phyloP scores from a whole-genome alignment of 192 early-diverging fungal genomes.

The Rhizoclosmatium sp. region DNA sequence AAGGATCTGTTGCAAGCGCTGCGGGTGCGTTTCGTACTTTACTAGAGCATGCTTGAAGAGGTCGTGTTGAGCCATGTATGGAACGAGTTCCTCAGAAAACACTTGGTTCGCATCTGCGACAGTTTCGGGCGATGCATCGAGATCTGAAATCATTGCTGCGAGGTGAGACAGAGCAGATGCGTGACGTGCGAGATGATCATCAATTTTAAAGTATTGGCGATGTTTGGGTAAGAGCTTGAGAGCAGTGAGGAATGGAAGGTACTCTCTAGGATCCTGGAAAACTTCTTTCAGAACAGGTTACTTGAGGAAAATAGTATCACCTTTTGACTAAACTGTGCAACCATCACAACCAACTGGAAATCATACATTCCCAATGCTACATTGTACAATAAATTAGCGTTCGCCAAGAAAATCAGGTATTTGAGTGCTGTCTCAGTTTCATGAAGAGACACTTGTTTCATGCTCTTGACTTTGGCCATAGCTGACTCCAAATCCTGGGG shows the following conservation, averaged over 20 bases:
- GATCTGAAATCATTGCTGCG: not conserved
- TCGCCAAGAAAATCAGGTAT: constrained; percentile 91
- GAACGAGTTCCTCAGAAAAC: constrained; percentile 33
- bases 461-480: constrained; percentile 70
- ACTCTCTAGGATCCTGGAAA: constrained; percentile 88
- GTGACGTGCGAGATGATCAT: constrained; percentile 79
- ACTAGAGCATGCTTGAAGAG: constrained; percentile 70
- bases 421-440: constrained; percentile 87
- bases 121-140: not conserved
- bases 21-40: constrained; percentile 54
- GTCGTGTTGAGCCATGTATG: constrained; percentile 70
- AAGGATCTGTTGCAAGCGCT: constrained; percentile 1
- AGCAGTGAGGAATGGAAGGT: constrained; percentile 85
- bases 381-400: constrained; percentile 88
- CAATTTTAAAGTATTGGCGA: constrained; percentile 87
- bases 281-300: not conserved
- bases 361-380: constrained; percentile 96
- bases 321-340: constrained; percentile 97
- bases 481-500: constrained; percentile 87
- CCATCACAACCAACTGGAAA: constrained; percentile 88
- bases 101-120: constrained; percentile 14
- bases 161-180: constrained; percentile 78
- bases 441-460: constrained; percentile 65
- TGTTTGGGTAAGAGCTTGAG: constrained; percentile 77
- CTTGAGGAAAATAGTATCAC: constrained; percentile 30